Base-by-base conservation (phyloP, 768 basidiomycete species). In the Tremella yokohamensis region DNA sequence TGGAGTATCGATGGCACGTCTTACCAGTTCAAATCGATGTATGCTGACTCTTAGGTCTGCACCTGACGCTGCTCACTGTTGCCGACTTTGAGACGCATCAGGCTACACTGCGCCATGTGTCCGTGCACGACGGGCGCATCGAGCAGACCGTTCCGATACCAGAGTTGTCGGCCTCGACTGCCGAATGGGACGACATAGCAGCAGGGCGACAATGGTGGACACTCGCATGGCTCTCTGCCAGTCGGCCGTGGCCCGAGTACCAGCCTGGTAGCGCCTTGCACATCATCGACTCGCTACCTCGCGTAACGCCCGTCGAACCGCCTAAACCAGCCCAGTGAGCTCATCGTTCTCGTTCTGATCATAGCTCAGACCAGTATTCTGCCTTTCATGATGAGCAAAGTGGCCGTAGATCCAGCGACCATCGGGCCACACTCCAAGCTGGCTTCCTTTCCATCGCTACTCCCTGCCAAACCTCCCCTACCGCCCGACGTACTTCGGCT, bases 1-100 rank as follows among this genome's bases (percentile, higher is more conserved):
- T 72, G 70, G 70, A 67, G 58, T 20, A 34, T 45, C 12, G 68
- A 69, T 63, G 68, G 70, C 69, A 51, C 52, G 65, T 54, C 20
- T 2, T 9, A 20, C 20, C 16, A 34, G 29, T 34, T 6, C 29
- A 34, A 4, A n/a, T 11, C 6, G 20, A 6, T 15, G n/a, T 8
- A 42, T 13, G 22, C 25, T 38, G 37, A 53, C 11, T 40, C 29
- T 45, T 24, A 69, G 67, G 67, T 8, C 51, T 72, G 12, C 49
- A 61, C 20, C 56, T 72, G 6, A 64, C 65, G 8, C 11, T 72
- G 9, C 39, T 72, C 18, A 8, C 49, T 6, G 12, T 59, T 47
- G 40, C 25, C 45, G 12, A 20, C 18, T 38, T 24, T 12, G n/a
- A 20, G 18, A 22, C 58, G 45, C 20, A 24, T 16, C 19, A 29